phyloP scores from a whole-genome alignment of 148 eudicot species.

The Polygonum maritimum region DNA sequence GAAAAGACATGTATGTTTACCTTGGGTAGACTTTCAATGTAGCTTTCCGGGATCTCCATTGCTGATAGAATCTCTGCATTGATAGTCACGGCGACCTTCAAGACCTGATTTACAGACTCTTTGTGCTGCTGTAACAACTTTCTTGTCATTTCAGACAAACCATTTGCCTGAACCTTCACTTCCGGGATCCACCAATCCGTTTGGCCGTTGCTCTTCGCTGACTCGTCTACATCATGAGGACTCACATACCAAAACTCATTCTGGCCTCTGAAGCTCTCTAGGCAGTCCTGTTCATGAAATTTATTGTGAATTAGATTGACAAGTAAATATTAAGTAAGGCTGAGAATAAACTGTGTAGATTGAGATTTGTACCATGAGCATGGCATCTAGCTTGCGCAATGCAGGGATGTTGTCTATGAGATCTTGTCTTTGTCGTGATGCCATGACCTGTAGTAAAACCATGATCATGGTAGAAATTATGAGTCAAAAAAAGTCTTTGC shows the following conservation, averaged over 20 bases:
- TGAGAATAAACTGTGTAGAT: no score
- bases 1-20: conserved; percentile 14
- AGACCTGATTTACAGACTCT: conserved; percentile 49
- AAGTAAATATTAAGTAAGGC: no score
- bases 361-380: conserved; percentile 45
- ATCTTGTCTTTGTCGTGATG: conserved; percentile 45
- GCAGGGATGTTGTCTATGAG: conserved; percentile 56
- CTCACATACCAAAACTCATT: conserved; percentile 42
- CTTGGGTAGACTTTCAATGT: conserved; percentile 50
- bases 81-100: conserved; percentile 53
- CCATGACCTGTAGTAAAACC: conserved; percentile 43
- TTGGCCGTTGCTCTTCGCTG: conserved; percentile 24
- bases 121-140: conserved; percentile 41
- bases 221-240: conserved; percentile 31
- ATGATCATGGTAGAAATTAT: not conserved
- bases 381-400: conserved; percentile 51
- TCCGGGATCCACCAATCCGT: conserved; percentile 59
- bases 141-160: conserved; percentile 36
- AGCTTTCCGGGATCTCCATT: conserved; percentile 52
- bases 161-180: conserved; percentile 38
- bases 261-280: conserved; percentile 39
- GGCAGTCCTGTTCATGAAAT: conserved; percentile 32
- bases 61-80: conserved; percentile 47
- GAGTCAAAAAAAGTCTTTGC: not conserved
- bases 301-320: not conserved